phyloP scores from a whole-genome alignment of 2,329 filamentous ascomycete species.

The Diplodia sapinea region DNA sequence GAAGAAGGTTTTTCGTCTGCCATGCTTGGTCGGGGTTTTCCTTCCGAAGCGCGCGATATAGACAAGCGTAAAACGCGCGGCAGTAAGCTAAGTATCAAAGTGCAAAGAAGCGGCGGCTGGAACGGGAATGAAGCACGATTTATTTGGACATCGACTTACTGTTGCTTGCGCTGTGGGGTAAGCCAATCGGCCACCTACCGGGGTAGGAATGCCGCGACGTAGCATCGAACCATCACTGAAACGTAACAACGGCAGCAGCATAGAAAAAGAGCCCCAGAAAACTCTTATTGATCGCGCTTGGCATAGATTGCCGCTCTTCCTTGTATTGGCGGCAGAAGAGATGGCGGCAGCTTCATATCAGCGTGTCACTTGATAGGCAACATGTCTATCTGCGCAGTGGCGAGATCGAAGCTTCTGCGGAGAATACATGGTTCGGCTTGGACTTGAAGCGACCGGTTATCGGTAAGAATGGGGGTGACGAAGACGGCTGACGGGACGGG shows the following conservation, averaged over 20 bases:
- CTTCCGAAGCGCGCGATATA: neutral
- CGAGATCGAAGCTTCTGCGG: conserved; percentile 14
- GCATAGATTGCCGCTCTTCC: conserved; percentile 13
- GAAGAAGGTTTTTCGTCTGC: neutral
- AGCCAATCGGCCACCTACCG: neutral
- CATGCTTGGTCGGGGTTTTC: neutral
- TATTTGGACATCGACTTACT: neutral
- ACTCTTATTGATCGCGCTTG: neutral
- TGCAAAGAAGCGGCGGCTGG: neutral
- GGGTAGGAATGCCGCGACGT: conserved; percentile 1
- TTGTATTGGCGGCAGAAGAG: conserved; percentile 19
- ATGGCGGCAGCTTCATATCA: neutral
- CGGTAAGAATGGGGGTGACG: conserved; percentile 16
- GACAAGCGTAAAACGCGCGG: neutral
- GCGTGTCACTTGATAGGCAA: conserved; percentile 13
- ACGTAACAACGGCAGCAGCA: neutral
- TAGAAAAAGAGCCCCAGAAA: neutral
- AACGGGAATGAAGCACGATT: neutral
- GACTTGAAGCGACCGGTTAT: conserved; percentile 18
- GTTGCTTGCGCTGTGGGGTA: neutral
- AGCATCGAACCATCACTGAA: neutral
- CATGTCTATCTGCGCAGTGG: neutral
- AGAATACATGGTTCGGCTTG: conserved; percentile 12
- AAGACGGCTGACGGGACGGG: neutral
- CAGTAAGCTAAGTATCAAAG: neutral